Base-by-base conservation (phyloP, 2,329 filamentous ascomycete genomes). In the Phyllosticta citrichinensis region DNA sequence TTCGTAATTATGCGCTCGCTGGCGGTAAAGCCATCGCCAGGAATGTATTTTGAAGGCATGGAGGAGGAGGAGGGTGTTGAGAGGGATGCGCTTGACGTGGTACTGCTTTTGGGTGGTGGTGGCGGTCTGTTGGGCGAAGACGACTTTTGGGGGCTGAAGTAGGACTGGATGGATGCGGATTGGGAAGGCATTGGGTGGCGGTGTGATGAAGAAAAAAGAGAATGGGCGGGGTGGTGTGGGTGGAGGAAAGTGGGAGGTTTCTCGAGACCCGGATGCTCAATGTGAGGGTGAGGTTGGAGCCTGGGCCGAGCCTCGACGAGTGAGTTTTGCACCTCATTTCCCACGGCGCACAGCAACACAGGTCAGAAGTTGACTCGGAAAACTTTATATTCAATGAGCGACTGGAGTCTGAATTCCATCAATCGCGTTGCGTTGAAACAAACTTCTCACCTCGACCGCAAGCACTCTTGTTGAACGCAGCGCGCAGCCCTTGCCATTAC, bases 1-100 rank as follows among this genome's bases (percentile, higher is more conserved):
- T 74, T 62, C 2, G 70, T 70, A 20, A 71, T 70, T 17, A 74
- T 70, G 1, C 80, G 63, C 64, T 83, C 80, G 19, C 73, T 71
- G 14, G 73, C 63, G 2, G 80, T 83, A 71, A 84, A 85, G 30
- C 81, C 81, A 70, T 83, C 80, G 47, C 79, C 76, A 14, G 70
- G 66, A 55, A 52, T 19, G 58, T 57, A 53, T 17, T 19, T n/a
- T 8, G 40, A 47, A n/a, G 40, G 14, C 40, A 47, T 47, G 14
- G 40, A 6, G 14, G 40, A 6, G 35, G 5, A 3, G 3, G 40
- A 5, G 3, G 17, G 5, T 27, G 25, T 27, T 27, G 17, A 2
- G 14, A 14, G 17, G n/a, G 40, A 2, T n/a, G 40, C 4, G 10
- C 35, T 14, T 2, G 12, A 14, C 2, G 35, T 11, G 10, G 3